Base-by-base conservation (phyloP, 805 yeast genomes). In the Pichia deserticola region DNA sequence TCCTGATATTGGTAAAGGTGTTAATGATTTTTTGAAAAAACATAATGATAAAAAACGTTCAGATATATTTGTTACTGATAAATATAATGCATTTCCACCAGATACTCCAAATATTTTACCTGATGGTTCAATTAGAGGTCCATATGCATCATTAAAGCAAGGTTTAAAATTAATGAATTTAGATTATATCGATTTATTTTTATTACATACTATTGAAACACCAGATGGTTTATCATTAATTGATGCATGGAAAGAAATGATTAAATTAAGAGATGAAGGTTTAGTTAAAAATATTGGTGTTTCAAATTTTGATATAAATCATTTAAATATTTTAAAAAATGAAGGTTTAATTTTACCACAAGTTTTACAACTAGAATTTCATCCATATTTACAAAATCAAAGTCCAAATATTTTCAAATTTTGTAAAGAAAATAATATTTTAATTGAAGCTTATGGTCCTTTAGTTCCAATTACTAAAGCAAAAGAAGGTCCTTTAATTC, bases 291-390 rank as follows among this genome's bases (percentile, higher is more conserved):
- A 58, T 30, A 61, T 61, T 32, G 65, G 65, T 45, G 84, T 82
- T 42, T 82, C 87, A 6, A 82, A 82, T 59, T 81, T 78, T 55
- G 59, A 74, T 9, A 71, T 71, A 3, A 68, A 68, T 33, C 73
- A 75, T 51, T 62, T 82, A 49, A 64, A 79, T 52, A 57, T 62
- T 42, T 58, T 82, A 13, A 58, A 75, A 43, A 63, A 68, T 13
- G 42, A 53, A 37, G 69, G 71, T 20, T 63, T 67, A 48, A 57
- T 72, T 40, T 66, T 68, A 53, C 88, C 89, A 3, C 73, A 66
- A 42, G 80, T 80, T 13, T 75, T 81, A 60, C 89, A 83, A 64
- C 76, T 83, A 53, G 88, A 83, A 62, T 82, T 70, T 63, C 81
- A 77, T 61, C 81, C 87, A 0, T 77, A 78, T 59, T 70, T 81